Evolutionary conservation across 306 rosid species (phyloP), one percentile per base, ranked within the genome.

Genomic region (Quercus cerris): DNA sequence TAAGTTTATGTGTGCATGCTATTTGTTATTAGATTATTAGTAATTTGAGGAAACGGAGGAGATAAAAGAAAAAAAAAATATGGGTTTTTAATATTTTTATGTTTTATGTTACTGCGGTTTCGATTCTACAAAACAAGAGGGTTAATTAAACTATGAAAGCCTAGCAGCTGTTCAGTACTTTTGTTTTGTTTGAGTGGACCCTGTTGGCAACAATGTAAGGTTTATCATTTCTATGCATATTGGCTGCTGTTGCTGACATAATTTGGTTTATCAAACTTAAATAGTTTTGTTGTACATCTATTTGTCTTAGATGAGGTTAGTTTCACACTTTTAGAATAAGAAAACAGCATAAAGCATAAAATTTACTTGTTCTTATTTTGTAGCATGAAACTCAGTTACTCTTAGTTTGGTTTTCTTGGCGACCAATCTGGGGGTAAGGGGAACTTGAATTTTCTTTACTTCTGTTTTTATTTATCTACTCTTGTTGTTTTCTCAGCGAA

Each of bases 401-500:
- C 67, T 62, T 64, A 38, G 58, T 70, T 22, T 49, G 61, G 8
- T 15, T 78, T 71, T 17, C 57, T 61, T 59, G 66, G 56, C 9
- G 4, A 22, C 12, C 44, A 30, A 30, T 6, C 0, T 17, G 14
- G 22, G 71, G 22, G 49, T 66, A 13, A 25, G 49, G 38, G 72
- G 75, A 67, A 19, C 31, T 63, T 49, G 63, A 28, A 31, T 78
- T 28, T 57, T 46, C 67, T 20, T 38, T 62, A 17, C 54, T 12
- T 49, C 4, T 22, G 0, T 19, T 9, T 70, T 12, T 73, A 17
- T 73, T 52, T 81, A 51, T 70, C 64, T 41, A 49, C 20, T 20
- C 49, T 28, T 83, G 82, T 70, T 82, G 58, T 62, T 75, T 77
- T 70, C 38, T 76, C 52, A 79, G 79, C 54, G 77, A 89, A 70